Base-by-base conservation (phyloP, 805 yeast species). In the Candida germanica region DNA sequence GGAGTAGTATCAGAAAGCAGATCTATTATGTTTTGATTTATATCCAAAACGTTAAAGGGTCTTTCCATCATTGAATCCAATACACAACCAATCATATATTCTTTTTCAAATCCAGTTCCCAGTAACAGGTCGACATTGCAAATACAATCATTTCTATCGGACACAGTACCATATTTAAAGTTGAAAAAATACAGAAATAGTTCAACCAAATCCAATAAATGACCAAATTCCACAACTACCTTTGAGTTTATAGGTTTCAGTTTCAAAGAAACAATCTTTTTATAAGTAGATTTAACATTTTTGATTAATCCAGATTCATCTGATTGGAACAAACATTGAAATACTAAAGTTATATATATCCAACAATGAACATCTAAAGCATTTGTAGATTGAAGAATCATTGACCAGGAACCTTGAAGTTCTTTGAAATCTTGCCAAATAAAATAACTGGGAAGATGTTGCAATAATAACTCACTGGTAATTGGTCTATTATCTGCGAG, bases 391-490 rank as follows among this genome's bases (percentile, higher is more conserved):
- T 29, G 21, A 20, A 38, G 21, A 3, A 41, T 21, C 24, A 29
- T 23, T 25, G 37, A 33, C 29, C 37, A 20, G 24, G 34, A n/a
- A 9, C 10, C 9, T 6, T n/a, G 18, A 15, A 42, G 30, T 42
- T 25, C 27, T 10, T 32, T 21, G 33, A 44, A 33, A 26, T 44
- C 39, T 38, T 38, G 23, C 7, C 38, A 17, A 6, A 42, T 29
- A 20, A 38, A 44, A 36, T 34, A 53, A 17, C 38, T 38, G 23
- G 44, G 44, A 5, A 30, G 21, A 34, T 5, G n/a, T 3, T 59
- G 22, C 23, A 23, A 9, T 11, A 26, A 24, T 5, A 22, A 8
- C 15, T 11, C 18, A 9, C 21, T 9, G 4, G 26, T 22, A 3
- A 34, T 17, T 10, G 8, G 25, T 13, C 16, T 26, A 15, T 34